Conservation (phyloP, 1,284 basidiomycete species). For the Austroboletus olivaceoglutinosus region DNA sequence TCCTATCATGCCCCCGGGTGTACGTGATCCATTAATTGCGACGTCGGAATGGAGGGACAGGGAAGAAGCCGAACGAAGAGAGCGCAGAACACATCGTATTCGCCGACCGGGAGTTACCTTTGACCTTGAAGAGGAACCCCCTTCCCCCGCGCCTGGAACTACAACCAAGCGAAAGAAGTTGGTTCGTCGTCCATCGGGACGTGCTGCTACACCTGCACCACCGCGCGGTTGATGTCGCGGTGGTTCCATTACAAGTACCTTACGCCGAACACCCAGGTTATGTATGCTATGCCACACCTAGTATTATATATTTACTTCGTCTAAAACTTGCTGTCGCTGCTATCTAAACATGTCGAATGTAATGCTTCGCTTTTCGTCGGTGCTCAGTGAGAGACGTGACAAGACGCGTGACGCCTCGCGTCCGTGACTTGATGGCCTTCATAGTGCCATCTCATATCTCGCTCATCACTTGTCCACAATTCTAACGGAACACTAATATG, state of each 20-base stretch:
- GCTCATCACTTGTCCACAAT: neutral
- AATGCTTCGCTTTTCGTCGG: neutral
- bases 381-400: constrained; percentile 11
- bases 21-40: constrained; percentile 61
- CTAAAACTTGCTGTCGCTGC: constrained; percentile 6
- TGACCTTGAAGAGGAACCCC: constrained; percentile 55
- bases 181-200: constrained; percentile 32
- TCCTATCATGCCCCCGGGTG: constrained; percentile 53
- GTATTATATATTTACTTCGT: constrained; percentile 28
- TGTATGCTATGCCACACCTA: constrained; percentile 34
- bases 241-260: constrained; percentile 21
- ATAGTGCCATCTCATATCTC: neutral
- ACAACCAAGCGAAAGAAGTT: constrained; percentile 29
- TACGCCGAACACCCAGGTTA: constrained; percentile 22
- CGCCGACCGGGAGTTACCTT: constrained; percentile 70
- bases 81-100: constrained; percentile 45
- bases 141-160: constrained; percentile 31
- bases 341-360: constrained; percentile 17
- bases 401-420: constrained; percentile 28
- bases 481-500: constrained; percentile 14
- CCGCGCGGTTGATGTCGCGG: constrained; percentile 14
- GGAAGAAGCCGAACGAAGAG: constrained; percentile 42
- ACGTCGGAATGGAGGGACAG: constrained; percentile 63
- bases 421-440: constrained; percentile 19
- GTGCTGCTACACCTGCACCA: constrained; percentile 26